phyloP scores from a whole-genome alignment of 192 early-diverging fungal genomes.

The Lunasporangiospora selenospora region DNA sequence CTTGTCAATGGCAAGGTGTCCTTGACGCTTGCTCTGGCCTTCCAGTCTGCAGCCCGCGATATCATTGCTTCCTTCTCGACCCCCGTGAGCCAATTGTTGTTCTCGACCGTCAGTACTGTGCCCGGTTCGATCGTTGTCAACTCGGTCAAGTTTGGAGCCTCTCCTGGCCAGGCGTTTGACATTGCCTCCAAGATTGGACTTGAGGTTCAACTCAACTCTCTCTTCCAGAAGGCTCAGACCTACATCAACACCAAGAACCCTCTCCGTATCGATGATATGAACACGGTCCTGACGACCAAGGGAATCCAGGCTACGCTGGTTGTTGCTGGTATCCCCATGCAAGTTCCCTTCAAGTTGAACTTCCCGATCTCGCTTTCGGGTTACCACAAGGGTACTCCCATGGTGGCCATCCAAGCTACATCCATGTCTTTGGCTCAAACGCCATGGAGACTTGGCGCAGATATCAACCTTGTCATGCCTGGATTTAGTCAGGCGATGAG shows the following conservation, averaged over 20 bases:
- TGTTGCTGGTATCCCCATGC: constrained; percentile 12
- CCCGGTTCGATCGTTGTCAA: constrained; percentile 10
- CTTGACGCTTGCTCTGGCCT: constrained; percentile 9
- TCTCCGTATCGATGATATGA: constrained; percentile 21
- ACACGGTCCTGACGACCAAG: constrained; percentile 15
- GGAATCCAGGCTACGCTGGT: constrained; percentile 11
- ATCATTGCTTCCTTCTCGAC: constrained; percentile 16
- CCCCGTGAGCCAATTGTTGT: constrained; percentile 13
- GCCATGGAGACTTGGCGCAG: constrained; percentile 28
- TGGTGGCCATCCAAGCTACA: constrained; percentile 25
- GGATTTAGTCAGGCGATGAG: constrained; percentile 13
- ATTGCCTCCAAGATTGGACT: constrained; percentile 11
- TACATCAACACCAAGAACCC: constrained; percentile 17
- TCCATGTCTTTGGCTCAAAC: constrained; percentile 18
- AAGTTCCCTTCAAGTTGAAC: constrained; percentile 16
- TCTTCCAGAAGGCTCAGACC: constrained; percentile 24
- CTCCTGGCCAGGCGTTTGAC: constrained; percentile 13
- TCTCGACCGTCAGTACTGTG: constrained; percentile 15
- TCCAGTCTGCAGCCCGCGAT: constrained; percentile 16
- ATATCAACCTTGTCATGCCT: constrained; percentile 9
- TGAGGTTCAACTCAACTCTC: constrained; percentile 4
- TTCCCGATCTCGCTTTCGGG: constrained; percentile 16
- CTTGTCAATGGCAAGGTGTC: constrained; percentile 8
- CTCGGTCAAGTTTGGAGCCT: constrained; percentile 19
- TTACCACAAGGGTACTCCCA: constrained; percentile 7